Evolutionary conservation across 192 early-diverging fungal species (phyloP).

Genomic region (Coemansia javaensis): DNA sequence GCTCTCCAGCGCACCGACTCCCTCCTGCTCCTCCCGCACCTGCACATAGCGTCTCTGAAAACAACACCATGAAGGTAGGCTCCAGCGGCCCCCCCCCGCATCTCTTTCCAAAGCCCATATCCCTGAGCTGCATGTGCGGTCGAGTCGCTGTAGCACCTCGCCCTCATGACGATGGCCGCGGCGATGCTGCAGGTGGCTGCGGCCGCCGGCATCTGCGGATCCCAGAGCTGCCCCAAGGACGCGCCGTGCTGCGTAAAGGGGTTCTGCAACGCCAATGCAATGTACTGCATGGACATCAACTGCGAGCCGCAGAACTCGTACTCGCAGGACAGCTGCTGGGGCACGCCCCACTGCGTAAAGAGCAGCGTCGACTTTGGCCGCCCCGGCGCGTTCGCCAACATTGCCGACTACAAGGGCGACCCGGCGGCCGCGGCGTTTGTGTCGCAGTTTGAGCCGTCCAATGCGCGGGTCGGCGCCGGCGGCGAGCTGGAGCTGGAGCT

Average conservation of each 20-base stretch:
- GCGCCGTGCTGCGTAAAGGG: conserved; percentile 51
- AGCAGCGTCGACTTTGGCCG: conserved; percentile 32
- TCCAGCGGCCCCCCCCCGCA: no score
- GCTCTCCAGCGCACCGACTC: no score
- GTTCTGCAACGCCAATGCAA: conserved; percentile 41
- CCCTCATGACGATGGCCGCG: conserved; percentile 9
- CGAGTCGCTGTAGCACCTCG: conserved; percentile 24
- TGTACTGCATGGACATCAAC: conserved; percentile 43
- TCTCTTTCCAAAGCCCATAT: not conserved
- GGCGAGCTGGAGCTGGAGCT: conserved; percentile 30
- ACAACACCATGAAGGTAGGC: no score
- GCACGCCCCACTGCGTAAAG: conserved; percentile 29
- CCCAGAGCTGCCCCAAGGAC: conserved; percentile 30
- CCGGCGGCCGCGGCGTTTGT: conserved; percentile 44
- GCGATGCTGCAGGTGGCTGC: conserved; percentile 34
- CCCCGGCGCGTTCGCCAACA: conserved; percentile 19
- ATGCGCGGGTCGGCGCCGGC: conserved; percentile 6
- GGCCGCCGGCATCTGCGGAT: conserved; percentile 28
- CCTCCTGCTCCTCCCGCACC: no score
- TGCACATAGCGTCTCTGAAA: no score
- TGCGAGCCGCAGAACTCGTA: conserved; percentile 46
- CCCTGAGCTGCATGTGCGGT: not conserved
- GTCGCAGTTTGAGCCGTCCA: conserved; percentile 40
- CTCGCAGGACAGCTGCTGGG: conserved; percentile 43
- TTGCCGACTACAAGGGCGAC: conserved; percentile 26